Conservation (phyloP, 2,329 filamentous ascomycete species). For the Claviceps africana region DNA sequence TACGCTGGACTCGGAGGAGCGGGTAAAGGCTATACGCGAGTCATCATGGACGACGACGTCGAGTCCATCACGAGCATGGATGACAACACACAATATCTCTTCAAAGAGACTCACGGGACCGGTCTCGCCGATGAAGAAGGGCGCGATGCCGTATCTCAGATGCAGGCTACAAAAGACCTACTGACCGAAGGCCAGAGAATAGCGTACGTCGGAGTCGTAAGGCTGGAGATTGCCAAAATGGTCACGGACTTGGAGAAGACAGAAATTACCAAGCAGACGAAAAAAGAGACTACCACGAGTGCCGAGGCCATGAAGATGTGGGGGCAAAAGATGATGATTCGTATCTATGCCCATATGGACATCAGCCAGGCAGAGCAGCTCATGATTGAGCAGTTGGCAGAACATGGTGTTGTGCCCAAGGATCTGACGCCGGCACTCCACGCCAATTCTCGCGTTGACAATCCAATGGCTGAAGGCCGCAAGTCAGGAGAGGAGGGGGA, state of each 20-base stretch:
- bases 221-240: slow-evolving; percentile 69
- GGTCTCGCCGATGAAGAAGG: slow-evolving; percentile 54
- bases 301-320: slow-evolving; percentile 82
- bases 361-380: slow-evolving; percentile 82
- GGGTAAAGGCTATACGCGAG: slow-evolving; percentile 86
- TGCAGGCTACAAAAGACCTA: slow-evolving; percentile 91
- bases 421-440: slow-evolving; percentile 80
- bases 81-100: slow-evolving; percentile 91
- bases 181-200: slow-evolving; percentile 91
- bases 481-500: slow-evolving; percentile 1
- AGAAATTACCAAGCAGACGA: slow-evolving; percentile 48
- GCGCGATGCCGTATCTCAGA: slow-evolving; percentile 73
- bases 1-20: slow-evolving; percentile 75
- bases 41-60: slow-evolving; percentile 89
- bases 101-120: slow-evolving; percentile 54
- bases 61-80: slow-evolving; percentile 93
- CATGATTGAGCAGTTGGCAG: slow-evolving; percentile 95
- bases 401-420: slow-evolving; percentile 73
- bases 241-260: slow-evolving; percentile 51
- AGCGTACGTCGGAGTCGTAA: slow-evolving; percentile 83
- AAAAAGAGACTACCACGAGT: slow-evolving; percentile 56
- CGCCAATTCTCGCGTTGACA: slow-evolving; percentile 84
- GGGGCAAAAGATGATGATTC: slow-evolving; percentile 96
- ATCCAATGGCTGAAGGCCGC: slow-evolving; percentile 57
- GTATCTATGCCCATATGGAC: slow-evolving; percentile 91